Evolutionary conservation across 2,329 filamentous ascomycete genomes (phyloP).

Genomic region (Calycina herbarum): DNA sequence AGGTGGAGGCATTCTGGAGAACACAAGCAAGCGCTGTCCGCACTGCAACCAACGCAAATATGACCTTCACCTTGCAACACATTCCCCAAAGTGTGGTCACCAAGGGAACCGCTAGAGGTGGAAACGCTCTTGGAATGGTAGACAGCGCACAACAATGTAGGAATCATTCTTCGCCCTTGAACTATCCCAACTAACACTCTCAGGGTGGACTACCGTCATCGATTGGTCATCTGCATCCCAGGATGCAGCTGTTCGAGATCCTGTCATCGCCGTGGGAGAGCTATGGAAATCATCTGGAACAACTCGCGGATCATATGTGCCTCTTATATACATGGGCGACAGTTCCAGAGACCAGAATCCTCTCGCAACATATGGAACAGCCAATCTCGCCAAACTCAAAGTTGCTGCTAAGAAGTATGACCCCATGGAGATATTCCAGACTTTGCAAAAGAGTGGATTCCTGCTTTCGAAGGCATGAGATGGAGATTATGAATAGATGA

Average conservation of each 20-base stretch:
- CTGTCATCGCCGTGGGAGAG: not conserved
- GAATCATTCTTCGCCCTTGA: not conserved
- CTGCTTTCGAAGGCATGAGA: slow-evolving; percentile 2
- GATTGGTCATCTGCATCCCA: slow-evolving; percentile 10
- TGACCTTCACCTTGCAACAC: slow-evolving; percentile 16
- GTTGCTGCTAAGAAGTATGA: slow-evolving; percentile 40
- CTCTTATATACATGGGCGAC: slow-evolving; percentile 44
- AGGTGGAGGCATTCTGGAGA: slow-evolving; percentile 14
- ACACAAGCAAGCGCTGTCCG: slow-evolving; percentile 12
- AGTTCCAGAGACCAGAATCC: slow-evolving; percentile 44
- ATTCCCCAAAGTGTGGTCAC: slow-evolving; percentile 9
- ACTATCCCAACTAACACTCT: not conserved
- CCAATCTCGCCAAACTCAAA: slow-evolving; percentile 40
- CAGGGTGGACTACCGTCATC: slow-evolving; percentile 13
- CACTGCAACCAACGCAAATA: slow-evolving; percentile 12
- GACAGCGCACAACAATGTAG: slow-evolving; percentile 1
- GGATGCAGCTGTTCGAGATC: not conserved
- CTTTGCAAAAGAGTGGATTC: slow-evolving; percentile 21
- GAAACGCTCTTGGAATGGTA: slow-evolving; percentile 15
- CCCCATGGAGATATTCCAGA: slow-evolving; percentile 41
- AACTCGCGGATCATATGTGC: slow-evolving; percentile 4
- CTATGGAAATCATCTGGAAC: slow-evolving; percentile 1
- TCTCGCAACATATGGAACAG: slow-evolving; percentile 43
- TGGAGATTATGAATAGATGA: not conserved
- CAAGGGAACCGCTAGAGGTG: slow-evolving; percentile 11